Percentiles rank a stretch among this genome's conserved stretches.
Evolutionary conservation across 495 filamentous ascomycete species (phyloP).

Genomic region (Pyronema domesticum): DNA sequence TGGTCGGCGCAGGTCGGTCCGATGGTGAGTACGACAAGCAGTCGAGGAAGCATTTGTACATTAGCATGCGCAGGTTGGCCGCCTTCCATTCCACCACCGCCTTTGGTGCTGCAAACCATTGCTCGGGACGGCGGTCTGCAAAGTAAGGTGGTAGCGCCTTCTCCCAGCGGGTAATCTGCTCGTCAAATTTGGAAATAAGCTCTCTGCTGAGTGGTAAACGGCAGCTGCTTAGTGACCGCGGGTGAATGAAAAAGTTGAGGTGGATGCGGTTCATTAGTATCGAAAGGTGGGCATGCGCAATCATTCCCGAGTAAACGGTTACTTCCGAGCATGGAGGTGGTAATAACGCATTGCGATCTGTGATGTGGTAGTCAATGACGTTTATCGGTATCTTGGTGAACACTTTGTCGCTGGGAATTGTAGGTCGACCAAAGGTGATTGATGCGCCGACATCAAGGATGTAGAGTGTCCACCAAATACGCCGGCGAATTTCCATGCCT

Average conservation of each 20-base stretch:
- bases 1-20: neutral
- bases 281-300: slow-evolving; percentile 22
- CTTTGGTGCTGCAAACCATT: slow-evolving; percentile 21
- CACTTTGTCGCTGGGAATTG: slow-evolving; percentile 16
- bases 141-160: slow-evolving; percentile 18
- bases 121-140: neutral
- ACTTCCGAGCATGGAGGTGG: slow-evolving; percentile 12
- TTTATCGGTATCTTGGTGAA: slow-evolving; percentile 23
- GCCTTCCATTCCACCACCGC: slow-evolving; percentile 22
- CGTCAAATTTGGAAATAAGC: slow-evolving; percentile 17
- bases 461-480: slow-evolving; percentile 27
- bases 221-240: slow-evolving; percentile 2
- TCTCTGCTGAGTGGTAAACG: slow-evolving; percentile 11
- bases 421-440: slow-evolving; percentile 25
- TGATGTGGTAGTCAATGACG: slow-evolving; percentile 14
- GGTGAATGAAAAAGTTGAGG: slow-evolving; percentile 19
- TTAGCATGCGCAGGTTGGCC: slow-evolving; percentile 25
- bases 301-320: slow-evolving; percentile 26
- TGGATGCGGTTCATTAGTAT: slow-evolving; percentile 23
- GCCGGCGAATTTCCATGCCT: slow-evolving; percentile 20
- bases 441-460: slow-evolving; percentile 26
- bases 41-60: slow-evolving; percentile 20
- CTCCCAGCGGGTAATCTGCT: slow-evolving; percentile 19
- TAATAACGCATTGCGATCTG: slow-evolving; percentile 4
- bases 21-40: slow-evolving; percentile 8